Base-by-base conservation (phyloP, 2,329 filamentous ascomycete genomes). In the Neofusicoccum sp. region DNA sequence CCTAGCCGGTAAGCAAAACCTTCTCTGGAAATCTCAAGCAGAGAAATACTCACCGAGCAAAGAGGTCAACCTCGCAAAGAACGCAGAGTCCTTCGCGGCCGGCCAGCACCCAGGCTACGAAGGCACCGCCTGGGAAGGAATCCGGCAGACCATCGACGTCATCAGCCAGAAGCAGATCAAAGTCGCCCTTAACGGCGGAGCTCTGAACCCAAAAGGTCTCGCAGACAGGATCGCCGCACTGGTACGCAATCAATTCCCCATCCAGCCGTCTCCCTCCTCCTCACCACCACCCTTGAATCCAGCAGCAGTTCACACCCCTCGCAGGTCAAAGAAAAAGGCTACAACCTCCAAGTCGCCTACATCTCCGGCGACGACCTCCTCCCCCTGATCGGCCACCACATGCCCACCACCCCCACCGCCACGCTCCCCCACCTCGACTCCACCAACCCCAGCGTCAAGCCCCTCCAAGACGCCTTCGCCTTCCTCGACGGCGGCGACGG, bases 101-200 rank as follows among this genome's bases (percentile, higher is more conserved):
- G 77, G 78, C 2, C 68, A 74, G 33, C 77, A 80, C 66, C 67
- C 74, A 1, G 78, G 78, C 0, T 81, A 73, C 65, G 77, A 80
- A 60, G 73, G 75, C 36, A 81, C 77, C 31, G 76, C 80, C 49
- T 80, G 80, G 80, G 77, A 81, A 60, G 79, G 78, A 1, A 70
- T 82, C 26, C 69, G 77, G 63, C 68, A 79, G 65, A 76, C 75
- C 0, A 74, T 85, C 3, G 71, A 79, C 3, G 67, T 81, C 5
- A 73, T 82, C 63, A 70, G 76, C 1, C 70, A 79, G 51, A 79
- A 82, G 62, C 67, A 75, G 0, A 85, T 85, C 70, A 83, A 82
- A 62, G 73, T 86, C 11, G 74, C 84, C 36, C 74, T 84, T 60
- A 85, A 86, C 64, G 84, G 84, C 2, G 84, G 84, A 0, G 81